Evolutionary conservation across 2,329 filamentous ascomycete species (phyloP).

Genomic region (Nannizzia gypsea): DNA sequence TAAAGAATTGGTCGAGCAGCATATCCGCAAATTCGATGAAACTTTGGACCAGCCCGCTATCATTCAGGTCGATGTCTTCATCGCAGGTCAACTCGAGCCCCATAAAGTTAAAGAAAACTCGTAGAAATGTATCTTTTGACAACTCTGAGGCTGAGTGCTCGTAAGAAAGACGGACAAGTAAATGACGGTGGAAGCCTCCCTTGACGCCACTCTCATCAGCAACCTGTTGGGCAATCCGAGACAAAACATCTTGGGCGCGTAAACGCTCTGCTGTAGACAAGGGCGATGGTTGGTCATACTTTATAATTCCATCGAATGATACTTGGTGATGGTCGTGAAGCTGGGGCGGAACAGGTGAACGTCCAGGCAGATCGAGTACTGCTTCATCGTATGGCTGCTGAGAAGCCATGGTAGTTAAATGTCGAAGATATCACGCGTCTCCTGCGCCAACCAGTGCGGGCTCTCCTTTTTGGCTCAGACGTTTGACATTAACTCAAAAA

Average conservation of each 20-base stretch:
- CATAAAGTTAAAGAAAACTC: conserved; percentile 10
- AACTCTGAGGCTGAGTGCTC: conserved; percentile 16
- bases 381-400: not conserved
- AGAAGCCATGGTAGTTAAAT: not conserved
- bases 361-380: not conserved
- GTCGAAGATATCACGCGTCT: too few species aligned
- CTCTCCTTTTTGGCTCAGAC: too few species aligned
- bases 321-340: conserved; percentile 6
- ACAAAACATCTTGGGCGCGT: conserved; percentile 1
- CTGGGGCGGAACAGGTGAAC: not conserved
- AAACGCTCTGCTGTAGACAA: conserved; percentile 1
- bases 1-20: conserved; percentile 14
- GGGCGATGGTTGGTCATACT: not conserved
- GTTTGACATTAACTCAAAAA: too few species aligned
- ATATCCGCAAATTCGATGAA: conserved; percentile 12
- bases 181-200: conserved; percentile 1
- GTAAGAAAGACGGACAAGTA: conserved; percentile 15
- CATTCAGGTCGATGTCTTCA: conserved; percentile 4
- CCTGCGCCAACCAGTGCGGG: too few species aligned
- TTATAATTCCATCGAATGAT: conserved; percentile 7
- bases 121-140: conserved; percentile 12
- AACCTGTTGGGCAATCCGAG: conserved; percentile 7
- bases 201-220: not conserved
- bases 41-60: not conserved
- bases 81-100: conserved; percentile 4